Evolutionary conservation across 768 basidiomycete species (phyloP).

Genomic region (Trametes coccinea): DNA sequence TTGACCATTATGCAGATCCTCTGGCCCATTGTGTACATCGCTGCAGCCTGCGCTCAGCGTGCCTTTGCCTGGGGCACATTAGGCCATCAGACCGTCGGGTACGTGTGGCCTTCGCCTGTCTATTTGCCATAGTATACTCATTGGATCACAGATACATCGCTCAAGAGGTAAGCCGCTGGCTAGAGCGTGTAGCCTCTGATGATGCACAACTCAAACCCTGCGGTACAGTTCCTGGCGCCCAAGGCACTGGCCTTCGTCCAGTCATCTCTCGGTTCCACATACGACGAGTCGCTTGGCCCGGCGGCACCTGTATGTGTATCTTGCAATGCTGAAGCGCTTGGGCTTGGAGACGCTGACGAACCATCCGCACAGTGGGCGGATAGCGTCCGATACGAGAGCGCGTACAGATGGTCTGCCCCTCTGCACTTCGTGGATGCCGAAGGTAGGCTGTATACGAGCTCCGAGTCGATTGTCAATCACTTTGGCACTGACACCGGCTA

Average conservation of each 20-base stretch:
- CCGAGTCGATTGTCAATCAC: not conserved
- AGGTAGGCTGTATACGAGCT: constrained; percentile 14
- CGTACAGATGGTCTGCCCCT: constrained; percentile 29
- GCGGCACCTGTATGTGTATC: constrained; percentile 42
- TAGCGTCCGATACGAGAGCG: constrained; percentile 41
- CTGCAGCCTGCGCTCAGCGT: not conserved
- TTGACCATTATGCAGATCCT: not conserved
- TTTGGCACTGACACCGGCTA: not conserved
- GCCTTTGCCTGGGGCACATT: constrained; percentile 29
- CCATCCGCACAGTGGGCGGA: constrained; percentile 50
- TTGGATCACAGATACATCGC: constrained; percentile 17
- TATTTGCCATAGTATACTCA: not conserved
- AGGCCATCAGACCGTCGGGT: constrained; percentile 30
- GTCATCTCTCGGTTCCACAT: constrained; percentile 44
- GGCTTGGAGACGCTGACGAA: not conserved
- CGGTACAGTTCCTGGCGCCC: constrained; percentile 46
- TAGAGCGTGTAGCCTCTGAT: not conserved
- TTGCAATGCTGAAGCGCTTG: not conserved
- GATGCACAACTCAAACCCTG: too few relatives aligned
- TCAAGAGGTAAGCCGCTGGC: constrained; percentile 5
- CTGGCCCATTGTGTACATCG: not conserved
- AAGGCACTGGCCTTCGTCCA: constrained; percentile 50
- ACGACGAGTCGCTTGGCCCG: constrained; percentile 47
- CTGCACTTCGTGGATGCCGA: constrained; percentile 55
- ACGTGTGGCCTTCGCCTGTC: not conserved